Base-by-base conservation (phyloP, 495 filamentous ascomycete genomes). In the Thermothielavioides terrestris region DNA sequence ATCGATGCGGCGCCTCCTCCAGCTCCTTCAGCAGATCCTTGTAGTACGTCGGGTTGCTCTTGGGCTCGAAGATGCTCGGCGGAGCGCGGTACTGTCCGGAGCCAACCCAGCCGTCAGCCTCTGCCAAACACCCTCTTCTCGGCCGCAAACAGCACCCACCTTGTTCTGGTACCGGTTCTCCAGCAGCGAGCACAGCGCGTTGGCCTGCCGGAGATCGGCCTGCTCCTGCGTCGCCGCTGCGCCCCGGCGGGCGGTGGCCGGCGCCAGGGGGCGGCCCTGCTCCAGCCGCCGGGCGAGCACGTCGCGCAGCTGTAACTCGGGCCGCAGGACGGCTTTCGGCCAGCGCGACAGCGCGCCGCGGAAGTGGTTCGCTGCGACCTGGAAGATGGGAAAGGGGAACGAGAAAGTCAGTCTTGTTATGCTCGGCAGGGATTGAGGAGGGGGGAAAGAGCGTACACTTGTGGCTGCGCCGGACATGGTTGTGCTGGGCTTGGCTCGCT, bases 241-340 rank as follows among this genome's bases (percentile, higher is more conserved):
- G 55, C 26, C 14, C 32, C 8, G n/a, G n/a, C n/a, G n/a, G n/a
- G n/a, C n/a, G n/a, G 38, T 31, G 8, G 45, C 28, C 2, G 64
- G 60, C 28, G 78, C 68, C 30, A 88, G 71, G 46, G n/a, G n/a
- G n/a, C 78, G 76, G 45, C 59, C 56, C n/a, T 62, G 57, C 15
- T 77, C 70, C 40, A 89, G 72, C 42, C 83, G 79, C 46, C 74
- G 70, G 53, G 77, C 74, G 35, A 95, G 75, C 45, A 81, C 76
- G 51, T 79, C 67, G 53, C 88, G 84, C 60, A 95, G 79, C 49
- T 86, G 82, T 59, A 83, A 74, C 43, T 83, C 78, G 9, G 89
- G 89, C 2, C 89, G 87, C 46, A 95, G 78, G 35, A 67, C 60
- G 62, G 94, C 87, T 52, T 74, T 72, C 40, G 89, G 89, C 89